Conservation (phyloP, 192 early-diverging fungal species). For the Spizellomyces punctatus region DNA sequence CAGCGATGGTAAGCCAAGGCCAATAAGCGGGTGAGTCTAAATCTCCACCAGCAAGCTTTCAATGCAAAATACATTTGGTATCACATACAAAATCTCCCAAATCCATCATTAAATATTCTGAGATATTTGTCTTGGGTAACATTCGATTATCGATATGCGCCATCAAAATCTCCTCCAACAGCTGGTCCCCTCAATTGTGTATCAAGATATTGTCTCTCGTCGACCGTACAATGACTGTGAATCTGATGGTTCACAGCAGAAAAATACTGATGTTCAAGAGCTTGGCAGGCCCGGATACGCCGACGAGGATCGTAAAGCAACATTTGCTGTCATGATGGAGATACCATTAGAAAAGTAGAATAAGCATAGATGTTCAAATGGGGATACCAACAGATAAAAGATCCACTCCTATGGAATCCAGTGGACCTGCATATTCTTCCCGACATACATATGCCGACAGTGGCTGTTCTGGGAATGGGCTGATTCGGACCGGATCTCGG, state of each 20-base stretch:
- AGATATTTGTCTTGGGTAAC: too few species aligned
- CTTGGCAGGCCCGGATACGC: slow-evolving; percentile 12
- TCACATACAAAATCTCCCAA: too few species aligned
- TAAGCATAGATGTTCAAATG: background rate
- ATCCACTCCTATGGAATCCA: background rate
- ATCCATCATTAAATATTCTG: too few species aligned
- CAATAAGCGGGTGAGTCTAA: too few species aligned
- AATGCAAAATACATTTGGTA: too few species aligned
- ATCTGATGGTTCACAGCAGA: background rate
- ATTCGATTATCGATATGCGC: too few species aligned
- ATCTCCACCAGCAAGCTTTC: too few species aligned
- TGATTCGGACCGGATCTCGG: background rate
- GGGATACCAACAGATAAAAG: background rate
- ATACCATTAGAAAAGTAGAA: background rate
- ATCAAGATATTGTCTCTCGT: too few species aligned
- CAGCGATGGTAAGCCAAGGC: too few species aligned
- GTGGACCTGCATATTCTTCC: background rate
- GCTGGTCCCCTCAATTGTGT: too few species aligned
- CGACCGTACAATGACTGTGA: too few species aligned
- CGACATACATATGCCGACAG: background rate
- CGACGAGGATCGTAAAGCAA: background rate
- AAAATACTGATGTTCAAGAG: slow-evolving; percentile 17
- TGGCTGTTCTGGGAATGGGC: background rate
- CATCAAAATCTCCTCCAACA: too few species aligned
- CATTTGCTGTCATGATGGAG: slow-evolving; percentile 4